Evolutionary conservation across 2,329 filamentous ascomycete genomes (phyloP), one percentile per base, ranked within the genome.

Genomic region (Aspergillaceae sp.): DNA sequence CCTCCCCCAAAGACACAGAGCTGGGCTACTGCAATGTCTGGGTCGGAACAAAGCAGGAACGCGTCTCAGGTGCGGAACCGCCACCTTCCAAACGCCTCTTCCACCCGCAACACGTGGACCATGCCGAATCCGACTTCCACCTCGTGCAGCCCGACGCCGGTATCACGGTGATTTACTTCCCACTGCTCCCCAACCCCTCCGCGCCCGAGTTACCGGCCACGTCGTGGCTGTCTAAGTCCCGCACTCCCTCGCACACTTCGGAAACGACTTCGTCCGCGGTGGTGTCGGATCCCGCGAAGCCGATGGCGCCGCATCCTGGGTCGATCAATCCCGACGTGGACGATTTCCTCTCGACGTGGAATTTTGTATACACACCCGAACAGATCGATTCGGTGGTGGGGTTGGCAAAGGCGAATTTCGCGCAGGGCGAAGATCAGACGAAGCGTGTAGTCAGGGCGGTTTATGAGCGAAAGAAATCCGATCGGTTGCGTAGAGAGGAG

Each of bases 331-430:
- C 92, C 0, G 82, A 83, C 27, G 79, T 78, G 2, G 86, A 80
- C 44, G 88, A 95, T 49, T 97, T 89, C 67, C 81, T 97, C 73
- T 87, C 82, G 55, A 98, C 92, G 0, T 98, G 92, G 92, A 98
- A 98, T 63, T 97, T 97, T 63, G 83, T 96, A 29, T 98, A 97
- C 65, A 94, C 86, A 2, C 84, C 89, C 0, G 83, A 92, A 47
- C 84, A 98, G 65, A 82, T 98, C 44, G 90, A 97, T 56, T 79
- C 80, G 28, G 88, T 94, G 0, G 84, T 95, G 2, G 75, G 78
- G 4, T 76, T 98, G 29, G 90, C 92, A 1, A 77, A 81, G 46
- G 87, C 87, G 7, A 98, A 98, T 66, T 98, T 88, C 56, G 75
- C 79, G 4, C 87, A 94, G 63, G 89, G 91, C 1, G 79, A 79